A percentile compares a stretch with the other conserved stretches of the same genome.
phyloP scores from a whole-genome alignment of 116 monocot genomes.

The Trichopus zeylanicus region DNA sequence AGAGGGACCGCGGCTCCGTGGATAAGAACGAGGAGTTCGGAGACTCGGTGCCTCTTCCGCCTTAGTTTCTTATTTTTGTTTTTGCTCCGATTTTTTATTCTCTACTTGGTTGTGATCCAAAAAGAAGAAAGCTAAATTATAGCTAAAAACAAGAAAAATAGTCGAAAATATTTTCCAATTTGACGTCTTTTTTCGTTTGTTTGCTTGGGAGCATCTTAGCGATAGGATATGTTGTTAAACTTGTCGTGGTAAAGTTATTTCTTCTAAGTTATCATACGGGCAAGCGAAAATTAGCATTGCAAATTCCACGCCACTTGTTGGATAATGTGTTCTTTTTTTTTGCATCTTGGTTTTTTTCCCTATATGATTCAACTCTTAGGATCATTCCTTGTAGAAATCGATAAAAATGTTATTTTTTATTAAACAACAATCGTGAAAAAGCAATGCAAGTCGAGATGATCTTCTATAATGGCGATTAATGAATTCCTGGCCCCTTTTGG shows the following conservation, averaged over 20 bases:
- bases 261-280: neutral
- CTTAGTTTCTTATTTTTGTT: neutral
- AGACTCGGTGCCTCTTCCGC: neutral
- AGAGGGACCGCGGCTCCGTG: constrained; percentile 15
- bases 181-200: no score
- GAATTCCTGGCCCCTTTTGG: neutral
- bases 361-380: no score
- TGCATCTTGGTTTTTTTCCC: no score
- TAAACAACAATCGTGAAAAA: no score
- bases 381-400: no score
- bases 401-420: no score
- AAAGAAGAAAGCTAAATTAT: neutral
- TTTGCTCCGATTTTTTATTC: neutral
- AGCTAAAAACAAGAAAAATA: neutral
- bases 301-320: neutral
- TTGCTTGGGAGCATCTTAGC: no score
- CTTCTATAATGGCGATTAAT: neutral
- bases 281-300: neutral
- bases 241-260: neutral
- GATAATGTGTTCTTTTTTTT: neutral
- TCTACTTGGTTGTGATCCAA: neutral
- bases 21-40: constrained; percentile 23
- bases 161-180: no score
- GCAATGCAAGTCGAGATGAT: no score
- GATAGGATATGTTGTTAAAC: no score